These are phyloP conservation scores for Eucalyptus sp. DNA, from an alignment of 345 rosid genomes.

Conservation along the genomic window DNA sequence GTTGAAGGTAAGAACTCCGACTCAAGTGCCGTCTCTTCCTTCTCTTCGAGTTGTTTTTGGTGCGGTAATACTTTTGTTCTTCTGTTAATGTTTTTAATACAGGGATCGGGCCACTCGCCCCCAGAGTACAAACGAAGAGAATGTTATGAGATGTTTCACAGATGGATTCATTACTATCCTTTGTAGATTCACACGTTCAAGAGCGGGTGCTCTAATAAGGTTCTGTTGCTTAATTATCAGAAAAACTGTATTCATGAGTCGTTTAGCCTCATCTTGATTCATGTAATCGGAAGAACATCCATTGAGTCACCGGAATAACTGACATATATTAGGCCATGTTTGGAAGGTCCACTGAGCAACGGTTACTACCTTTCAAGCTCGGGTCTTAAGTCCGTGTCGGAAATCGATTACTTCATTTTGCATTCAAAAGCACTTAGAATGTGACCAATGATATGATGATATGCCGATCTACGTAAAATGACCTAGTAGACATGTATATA, in stretches of 20 bases:
- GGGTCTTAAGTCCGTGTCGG: not conserved
- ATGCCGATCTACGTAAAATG: not conserved
- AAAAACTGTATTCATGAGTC: not conserved
- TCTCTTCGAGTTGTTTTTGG: not conserved
- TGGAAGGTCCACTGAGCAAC: not conserved
- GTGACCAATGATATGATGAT: not conserved
- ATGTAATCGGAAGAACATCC: not conserved
- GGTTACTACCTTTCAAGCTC: not conserved
- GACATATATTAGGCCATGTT: not conserved
- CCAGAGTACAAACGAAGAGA: slow-evolving; percentile 8
- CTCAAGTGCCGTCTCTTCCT: not conserved
- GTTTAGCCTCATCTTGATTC: not conserved
- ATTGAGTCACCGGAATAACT: not conserved
- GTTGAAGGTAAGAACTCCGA: not conserved
- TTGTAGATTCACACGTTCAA: not conserved
- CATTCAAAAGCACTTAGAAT: not conserved
- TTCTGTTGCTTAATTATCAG: not conserved
- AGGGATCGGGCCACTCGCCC: slow-evolving; percentile 24
- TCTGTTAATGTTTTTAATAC: not conserved
- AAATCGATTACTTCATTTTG: not conserved
- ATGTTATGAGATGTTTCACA: slow-evolving; percentile 14
- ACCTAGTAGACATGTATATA: not conserved
- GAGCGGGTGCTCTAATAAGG: not conserved
- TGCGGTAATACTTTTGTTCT: not conserved
- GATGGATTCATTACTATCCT: slow-evolving; percentile 26